Percentiles rank a stretch among this genome's conserved stretches.
phyloP scores from a whole-genome alignment of 169 alveolate genomes.

The Plasmodium vivax region DNA sequence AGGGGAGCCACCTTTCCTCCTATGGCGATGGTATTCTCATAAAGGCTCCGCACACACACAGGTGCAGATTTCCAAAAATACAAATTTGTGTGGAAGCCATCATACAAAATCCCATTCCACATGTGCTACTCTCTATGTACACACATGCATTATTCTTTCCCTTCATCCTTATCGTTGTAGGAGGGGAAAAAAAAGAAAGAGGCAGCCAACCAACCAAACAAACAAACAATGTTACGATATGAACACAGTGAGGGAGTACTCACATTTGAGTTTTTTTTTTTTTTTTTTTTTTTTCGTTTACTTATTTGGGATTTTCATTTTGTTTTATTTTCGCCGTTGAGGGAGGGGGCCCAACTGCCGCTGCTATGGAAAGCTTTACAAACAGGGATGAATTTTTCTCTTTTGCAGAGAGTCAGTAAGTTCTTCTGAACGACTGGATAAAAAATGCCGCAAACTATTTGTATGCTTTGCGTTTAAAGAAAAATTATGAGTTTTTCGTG shows the following conservation, averaged over 20 bases:
- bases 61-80: background rate
- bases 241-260: background rate
- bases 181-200: background rate
- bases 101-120: background rate
- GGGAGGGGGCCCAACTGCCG: background rate
- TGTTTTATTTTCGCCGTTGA: background rate
- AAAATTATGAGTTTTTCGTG: background rate
- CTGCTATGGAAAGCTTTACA: background rate
- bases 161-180: background rate
- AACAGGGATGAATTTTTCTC: background rate
- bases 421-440: background rate
- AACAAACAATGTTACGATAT: background rate
- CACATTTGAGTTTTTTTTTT: background rate
- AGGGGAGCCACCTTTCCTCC: background rate
- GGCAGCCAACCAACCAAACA: background rate
- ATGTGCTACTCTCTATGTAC: background rate
- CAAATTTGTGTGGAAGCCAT: background rate
- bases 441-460: background rate
- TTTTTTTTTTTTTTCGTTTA: background rate
- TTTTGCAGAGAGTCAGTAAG: background rate
- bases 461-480: background rate
- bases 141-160: background rate
- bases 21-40: background rate
- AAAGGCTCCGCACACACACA: background rate
- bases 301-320: constrained; percentile 44